Evolutionary conservation across 225 moss, liverwort and hornwort genomes (phyloP), one percentile per base, ranked within the genome.

Genomic region (Asterella californica): DNA sequence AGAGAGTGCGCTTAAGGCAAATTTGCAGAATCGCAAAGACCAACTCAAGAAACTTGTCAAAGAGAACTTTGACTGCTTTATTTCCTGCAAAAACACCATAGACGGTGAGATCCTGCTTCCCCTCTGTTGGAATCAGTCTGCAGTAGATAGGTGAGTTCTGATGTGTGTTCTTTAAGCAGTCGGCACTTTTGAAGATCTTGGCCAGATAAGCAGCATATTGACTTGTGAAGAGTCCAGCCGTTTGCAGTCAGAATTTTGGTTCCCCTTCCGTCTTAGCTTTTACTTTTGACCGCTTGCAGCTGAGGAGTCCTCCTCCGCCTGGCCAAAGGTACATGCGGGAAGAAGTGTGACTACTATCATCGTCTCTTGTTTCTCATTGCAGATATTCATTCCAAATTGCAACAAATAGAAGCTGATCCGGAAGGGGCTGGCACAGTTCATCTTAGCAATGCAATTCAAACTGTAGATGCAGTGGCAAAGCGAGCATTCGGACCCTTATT

Each of bases 71-170:
- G 99, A 99, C 82, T 99, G 99, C 79, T 99, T 95, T 81, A 95
- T 99, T 79, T 99, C 99, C 33, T 99, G 95, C 84, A 99, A 99
- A 90, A 95, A 99, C 80, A 99, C 99, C 25, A 99, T 99, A 71
- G 99, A 99, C 75, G 97, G 93, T 93, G 84, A 84, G 91, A n/a
- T 64, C 18, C 47, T 0, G 15, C 68, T n/a, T n/a, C 27, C 27
- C n/a, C 15, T 32, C 27, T 57, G 18, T 19, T 57, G 57, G 24
- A 15, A 57, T 57, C 24, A 57, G 57, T 57, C 57, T n/a, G n/a
- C n/a, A n/a, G n/a, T n/a, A n/a, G n/a, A n/a, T n/a, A n/a, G 17
- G 30, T 53, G 73, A n/a, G 25, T 27, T n/a, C 10, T 50, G 49
- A 32, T n/a, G 10, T 48, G 24, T 72, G 30, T 49, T 7, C 47